Percentiles rank a stretch among this genome's conserved stretches.
These are phyloP conservation scores for Exophiala lecanii-corni DNA, from an alignment of 2,329 filamentous ascomycete genomes.

Conservation along the genomic window DNA sequence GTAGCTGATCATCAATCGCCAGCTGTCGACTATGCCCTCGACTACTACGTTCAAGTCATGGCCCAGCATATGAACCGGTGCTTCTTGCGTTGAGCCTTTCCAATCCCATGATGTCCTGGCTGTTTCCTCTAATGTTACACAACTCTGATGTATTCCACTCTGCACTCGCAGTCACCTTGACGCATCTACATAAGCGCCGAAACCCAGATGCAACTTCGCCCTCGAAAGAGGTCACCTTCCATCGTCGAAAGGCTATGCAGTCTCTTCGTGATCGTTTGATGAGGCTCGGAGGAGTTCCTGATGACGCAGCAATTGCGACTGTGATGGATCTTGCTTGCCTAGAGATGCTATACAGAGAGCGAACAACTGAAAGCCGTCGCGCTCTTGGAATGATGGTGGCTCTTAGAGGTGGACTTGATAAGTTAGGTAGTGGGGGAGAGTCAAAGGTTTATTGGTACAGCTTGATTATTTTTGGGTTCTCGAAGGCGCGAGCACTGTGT, in stretches of 20 bases:
- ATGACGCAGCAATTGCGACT: conserved; percentile 12
- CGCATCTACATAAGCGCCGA: conserved; percentile 10
- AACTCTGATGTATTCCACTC: conserved; percentile 13
- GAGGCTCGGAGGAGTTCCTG: conserved; percentile 6
- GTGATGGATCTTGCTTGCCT: conserved; percentile 14
- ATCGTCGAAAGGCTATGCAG: conserved; percentile 10
- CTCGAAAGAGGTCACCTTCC: conserved; percentile 14
- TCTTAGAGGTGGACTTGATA: conserved; percentile 17
- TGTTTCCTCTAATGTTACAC: conserved; percentile 10
- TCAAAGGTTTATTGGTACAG: conserved; percentile 14
- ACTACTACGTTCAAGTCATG: conserved; percentile 12
- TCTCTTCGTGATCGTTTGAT: conserved; percentile 7
- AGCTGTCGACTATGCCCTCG: conserved; percentile 10
- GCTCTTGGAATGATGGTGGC: conserved; percentile 15
- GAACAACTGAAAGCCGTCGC: conserved; percentile 10
- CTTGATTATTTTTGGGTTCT: conserved; percentile 19
- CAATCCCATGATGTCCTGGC: conserved; percentile 15
- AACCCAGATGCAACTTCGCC: conserved; percentile 2
- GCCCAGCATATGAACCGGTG: conserved; percentile 10
- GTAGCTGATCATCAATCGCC: conserved; percentile 11
- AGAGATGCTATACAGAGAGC: conserved; percentile 12
- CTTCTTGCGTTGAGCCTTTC: conserved; percentile 8
- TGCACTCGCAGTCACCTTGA: conserved; percentile 13
- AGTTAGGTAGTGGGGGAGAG: conserved; percentile 9
- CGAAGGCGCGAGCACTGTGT: conserved; percentile 8